Base-by-base conservation (phyloP, 352 stramenopile species). In the Phytophthora meadii region DNA sequence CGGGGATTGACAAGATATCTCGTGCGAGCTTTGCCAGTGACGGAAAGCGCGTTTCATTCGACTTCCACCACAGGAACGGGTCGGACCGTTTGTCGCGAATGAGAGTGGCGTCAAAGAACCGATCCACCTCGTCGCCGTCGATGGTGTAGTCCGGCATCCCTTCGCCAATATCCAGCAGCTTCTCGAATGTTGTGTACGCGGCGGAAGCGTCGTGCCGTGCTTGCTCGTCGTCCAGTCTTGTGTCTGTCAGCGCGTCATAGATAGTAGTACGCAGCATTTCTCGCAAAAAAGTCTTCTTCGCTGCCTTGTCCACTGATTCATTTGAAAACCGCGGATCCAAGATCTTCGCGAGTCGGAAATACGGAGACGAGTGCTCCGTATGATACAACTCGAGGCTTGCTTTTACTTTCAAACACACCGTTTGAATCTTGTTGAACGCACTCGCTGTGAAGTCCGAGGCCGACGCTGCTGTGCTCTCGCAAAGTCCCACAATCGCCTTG, bases 61-160 rank as follows among this genome's bases (percentile, higher is more conserved):
- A 93, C 61, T 90, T 93, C 84, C 84, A 93, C 84, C 84, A 93
- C 54, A 93, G 53, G 46, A 93, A 89, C 54, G 84, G 84, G 46
- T 93, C 84, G 10, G 84, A 93, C 12, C 82, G 79, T 61, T 93
- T 93, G 68, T 93, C 84, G 7, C 84, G 82, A 57, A 93, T 87
- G 27, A 93, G 74, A 37, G 84, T 93, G 7, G 84, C 84, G 25
- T 93, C 84, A 24, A 93, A 93, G 67, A 93, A 93, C n/a, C 84
- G 80, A 57, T 93, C 84, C 4, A 93, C 84, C 39, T 93, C 84
- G 36, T 93, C 84, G 1, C 84, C 84, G 55, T 91, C 84, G 36
- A 93, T 89, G 3, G 84, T 70, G 65, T 93, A 91, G 46, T 93
- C 84, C 3, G 84, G 72, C 61, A 93, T 90, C 10, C 84, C 84